Evolutionary conservation across 257 asterid species (phyloP), one percentile per base, ranked within the genome.

Genomic region (Solanum sparsipilum): DNA sequence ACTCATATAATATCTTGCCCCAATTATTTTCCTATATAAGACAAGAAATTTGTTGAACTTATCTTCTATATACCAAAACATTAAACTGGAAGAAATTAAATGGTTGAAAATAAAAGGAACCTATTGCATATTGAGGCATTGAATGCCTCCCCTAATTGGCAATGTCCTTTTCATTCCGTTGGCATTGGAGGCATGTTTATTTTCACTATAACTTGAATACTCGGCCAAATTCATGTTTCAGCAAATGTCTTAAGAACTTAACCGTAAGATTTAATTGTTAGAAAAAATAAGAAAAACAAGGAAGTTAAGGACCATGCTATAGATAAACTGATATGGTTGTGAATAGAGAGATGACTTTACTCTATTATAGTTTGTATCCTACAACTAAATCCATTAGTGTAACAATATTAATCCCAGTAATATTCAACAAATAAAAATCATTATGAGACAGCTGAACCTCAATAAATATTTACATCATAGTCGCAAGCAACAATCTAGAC

Each of bases 71-170:
- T 38, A 38, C 41, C 48, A n/a, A 20, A 48, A 67, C 36, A 73
- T 36, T 31, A 25, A 73, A 58, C 60, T 76, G 84, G 73, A 72
- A 82, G 65, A 15, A 68, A 29, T 29, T 29, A 29, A 29, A 13
- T 36, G 27, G 46, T 81, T 16, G 73, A 31, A 71, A 46, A 63
- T 32, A 75, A 86, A 86, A 68, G 71, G 29, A 79, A 96, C 99
- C 99, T 96, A 91, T 95, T 95, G 94, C 99, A 95, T 29, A 93
- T 90, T n/a, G 98, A 95, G 87, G 86, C 85, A 90, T 94, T 96
- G 90, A 96, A 95, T 84, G 94, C 96, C 88, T 96, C 96, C 68
- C 99, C 99, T n/a, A 92, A 84, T 90, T 96, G 98, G 92, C 98
- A 97, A 65, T 87, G 84, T 82, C 99, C 99, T 89, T 90, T 96